Evolutionary conservation across 1,284 basidiomycete species (phyloP), one percentile per base, ranked within the genome.

Genomic region (Gymnopus androsaceus): DNA sequence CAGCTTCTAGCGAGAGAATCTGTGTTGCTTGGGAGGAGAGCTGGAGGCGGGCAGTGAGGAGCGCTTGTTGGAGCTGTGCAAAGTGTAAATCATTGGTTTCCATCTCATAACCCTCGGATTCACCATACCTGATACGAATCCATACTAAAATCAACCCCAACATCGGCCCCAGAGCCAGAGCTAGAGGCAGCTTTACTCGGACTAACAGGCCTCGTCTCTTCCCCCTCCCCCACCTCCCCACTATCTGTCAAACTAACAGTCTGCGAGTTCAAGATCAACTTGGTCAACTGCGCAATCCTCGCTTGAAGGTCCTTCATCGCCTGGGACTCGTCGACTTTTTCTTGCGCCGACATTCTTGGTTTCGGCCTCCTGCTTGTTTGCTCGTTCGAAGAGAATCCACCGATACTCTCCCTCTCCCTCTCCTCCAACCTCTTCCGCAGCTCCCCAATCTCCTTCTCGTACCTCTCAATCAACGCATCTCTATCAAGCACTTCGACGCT

Each of bases 401-500:
- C 30, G n/a, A 15, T 36, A 19, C 37, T 19, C 59, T 44, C 31
- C 50, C 37, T 40, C 74, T 92, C 90, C 46, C 85, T 78, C 63
- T 92, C 87, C 27, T 79, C 71, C 33, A 94, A 74, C 33, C 88
- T 75, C 6, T 69, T 74, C 73, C 85, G 90, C 55, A 95, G 83
- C 44, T 94, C 90, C 31, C 92, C 91, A 59, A 96, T 95, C 72
- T 96, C 93, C 66, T 88, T 89, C 63, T 90, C 83, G 70, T 98
- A 98, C 56, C 94, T 83, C 73, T 92, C 88, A 58, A 98, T 91
- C 27, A 98, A 79, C 0, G 94, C 94, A 62, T 95, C 93, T 0
- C 93, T 94, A 65, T 96, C 94, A 6, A 95, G 85, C 19, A 98
- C 81, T 72, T 98, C 95, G 70, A n/a, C 94, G 95, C 81, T 92